phyloP scores from a whole-genome alignment of 495 filamentous ascomycete species.

The Achaetomiella virescens region DNA sequence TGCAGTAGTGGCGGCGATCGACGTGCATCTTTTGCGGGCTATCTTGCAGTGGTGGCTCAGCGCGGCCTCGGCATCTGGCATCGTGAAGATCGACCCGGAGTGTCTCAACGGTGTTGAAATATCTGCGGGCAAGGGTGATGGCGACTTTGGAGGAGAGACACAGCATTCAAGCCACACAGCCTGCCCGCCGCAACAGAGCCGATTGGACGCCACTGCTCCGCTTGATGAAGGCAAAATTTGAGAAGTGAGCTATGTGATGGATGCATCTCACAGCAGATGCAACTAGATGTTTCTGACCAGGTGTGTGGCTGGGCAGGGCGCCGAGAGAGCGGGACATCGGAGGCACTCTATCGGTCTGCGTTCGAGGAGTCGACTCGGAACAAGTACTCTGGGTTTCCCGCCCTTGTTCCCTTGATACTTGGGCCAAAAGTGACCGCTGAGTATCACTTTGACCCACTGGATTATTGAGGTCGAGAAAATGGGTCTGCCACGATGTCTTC shows the following conservation, averaged over 20 bases:
- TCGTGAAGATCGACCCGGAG: neutral
- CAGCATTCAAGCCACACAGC: constrained; percentile 1
- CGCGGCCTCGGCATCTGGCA: neutral
- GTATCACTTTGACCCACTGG: too few relatives aligned
- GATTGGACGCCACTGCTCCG: constrained; percentile 9
- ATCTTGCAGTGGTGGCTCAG: neutral
- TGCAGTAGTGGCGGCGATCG: constrained; percentile 11
- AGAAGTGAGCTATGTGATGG: constrained; percentile 4
- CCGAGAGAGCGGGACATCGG: neutral
- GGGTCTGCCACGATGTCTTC: too few relatives aligned
- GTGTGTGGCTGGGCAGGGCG: neutral
- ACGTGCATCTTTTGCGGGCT: neutral
- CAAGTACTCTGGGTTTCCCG: too few relatives aligned
- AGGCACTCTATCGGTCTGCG: neutral
- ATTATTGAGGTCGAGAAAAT: too few relatives aligned
- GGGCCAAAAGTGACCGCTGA: too few relatives aligned
- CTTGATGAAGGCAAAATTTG: neutral
- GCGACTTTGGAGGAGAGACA: neutral
- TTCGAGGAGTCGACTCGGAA: too few relatives aligned
- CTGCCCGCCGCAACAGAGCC: neutral
- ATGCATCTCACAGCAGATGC: neutral
- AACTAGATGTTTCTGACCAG: neutral
- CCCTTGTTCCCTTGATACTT: too few relatives aligned
- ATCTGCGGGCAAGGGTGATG: neutral
- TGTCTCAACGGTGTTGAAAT: neutral